A percentile compares a stretch with the other conserved stretches of the same genome.
These are phyloP conservation scores for Solanum raphanifolium DNA, from an alignment of 257 asterid genomes.

Conservation along the genomic window DNA sequence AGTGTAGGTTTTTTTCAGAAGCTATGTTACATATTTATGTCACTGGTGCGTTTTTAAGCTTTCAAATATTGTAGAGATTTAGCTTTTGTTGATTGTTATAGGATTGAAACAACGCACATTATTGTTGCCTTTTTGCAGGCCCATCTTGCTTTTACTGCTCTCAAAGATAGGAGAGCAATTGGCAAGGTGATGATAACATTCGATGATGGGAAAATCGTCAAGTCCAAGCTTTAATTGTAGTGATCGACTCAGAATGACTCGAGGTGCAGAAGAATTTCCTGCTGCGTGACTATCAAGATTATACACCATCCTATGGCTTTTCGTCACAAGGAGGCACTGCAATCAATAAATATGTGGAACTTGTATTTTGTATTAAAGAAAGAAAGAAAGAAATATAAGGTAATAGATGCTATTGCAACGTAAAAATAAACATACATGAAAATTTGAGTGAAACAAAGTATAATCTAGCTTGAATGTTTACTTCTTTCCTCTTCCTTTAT, in stretches of 20 bases:
- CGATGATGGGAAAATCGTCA: constrained; percentile 25
- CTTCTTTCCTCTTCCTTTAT: neutral
- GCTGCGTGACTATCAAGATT: neutral
- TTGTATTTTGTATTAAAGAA: neutral
- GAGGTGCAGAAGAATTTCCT: neutral
- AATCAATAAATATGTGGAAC: neutral
- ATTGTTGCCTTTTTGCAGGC: constrained; percentile 40
- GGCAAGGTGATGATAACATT: constrained; percentile 85
- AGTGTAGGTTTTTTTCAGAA: neutral
- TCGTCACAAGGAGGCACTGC: neutral
- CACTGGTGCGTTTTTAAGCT: neutral
- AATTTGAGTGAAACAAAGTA: neutral
- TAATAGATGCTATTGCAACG: neutral
- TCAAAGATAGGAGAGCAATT: constrained; percentile 77
- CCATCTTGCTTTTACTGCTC: constrained; percentile 69
- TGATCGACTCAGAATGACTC: neutral
- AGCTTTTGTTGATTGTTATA: neutral
- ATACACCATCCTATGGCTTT: neutral
- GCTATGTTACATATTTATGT: neutral
- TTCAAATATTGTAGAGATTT: neutral
- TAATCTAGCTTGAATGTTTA: neutral
- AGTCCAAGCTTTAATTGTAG: constrained; percentile 44
- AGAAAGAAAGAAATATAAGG: neutral
- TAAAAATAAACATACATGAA: neutral
- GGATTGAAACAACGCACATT: neutral